Conservation (phyloP, 305 asterid species). For the Salvia sclarea region DNA sequence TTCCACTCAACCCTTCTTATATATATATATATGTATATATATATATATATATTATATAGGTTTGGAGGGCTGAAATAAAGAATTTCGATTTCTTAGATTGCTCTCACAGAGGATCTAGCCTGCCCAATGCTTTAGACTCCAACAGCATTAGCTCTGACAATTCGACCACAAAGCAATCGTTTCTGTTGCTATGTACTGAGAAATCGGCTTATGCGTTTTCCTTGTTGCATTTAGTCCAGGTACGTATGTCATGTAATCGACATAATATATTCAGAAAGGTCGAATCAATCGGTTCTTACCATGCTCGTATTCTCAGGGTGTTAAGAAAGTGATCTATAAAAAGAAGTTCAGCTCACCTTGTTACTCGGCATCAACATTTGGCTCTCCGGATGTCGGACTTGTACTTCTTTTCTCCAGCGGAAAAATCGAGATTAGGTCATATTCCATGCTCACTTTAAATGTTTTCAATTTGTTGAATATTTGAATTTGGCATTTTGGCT, state of each 20-base stretch:
- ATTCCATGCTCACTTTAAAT: constrained; percentile 2
- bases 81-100: constrained; percentile 4
- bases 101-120: constrained; percentile 44
- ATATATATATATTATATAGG: neutral
- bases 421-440: constrained; percentile 78
- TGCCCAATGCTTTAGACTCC: constrained; percentile 42
- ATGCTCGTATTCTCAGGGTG: constrained; percentile 51
- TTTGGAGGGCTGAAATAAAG: neutral
- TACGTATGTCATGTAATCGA: constrained; percentile 29
- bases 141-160: constrained; percentile 44
- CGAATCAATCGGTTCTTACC: constrained; percentile 19
- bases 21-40: neutral
- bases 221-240: constrained; percentile 73
- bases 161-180: constrained; percentile 47
- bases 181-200: constrained; percentile 72
- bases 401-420: constrained; percentile 75
- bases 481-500: neutral
- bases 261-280: neutral
- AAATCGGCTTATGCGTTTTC: constrained; percentile 80
- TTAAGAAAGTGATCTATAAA: constrained; percentile 77
- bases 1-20: neutral
- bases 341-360: constrained; percentile 80
- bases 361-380: constrained; percentile 79
- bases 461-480: neutral
- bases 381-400: constrained; percentile 60